Conservation (phyloP, 192 early-diverging fungal species). For the Ambispora gerdemannii region DNA sequence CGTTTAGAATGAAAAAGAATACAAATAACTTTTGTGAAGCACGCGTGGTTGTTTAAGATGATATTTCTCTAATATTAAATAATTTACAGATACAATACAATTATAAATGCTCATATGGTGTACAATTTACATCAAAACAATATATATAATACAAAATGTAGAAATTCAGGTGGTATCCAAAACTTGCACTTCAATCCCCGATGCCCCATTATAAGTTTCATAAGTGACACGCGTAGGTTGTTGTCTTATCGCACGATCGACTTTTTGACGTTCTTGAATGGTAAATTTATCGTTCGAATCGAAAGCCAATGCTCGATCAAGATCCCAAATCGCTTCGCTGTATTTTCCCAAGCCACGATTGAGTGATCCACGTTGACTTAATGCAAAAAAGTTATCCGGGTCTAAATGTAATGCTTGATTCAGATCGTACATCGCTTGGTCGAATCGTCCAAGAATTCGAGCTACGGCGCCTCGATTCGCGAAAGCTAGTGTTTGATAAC, state of each 20-base stretch:
- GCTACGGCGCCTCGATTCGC: background rate
- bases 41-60: too few relatives aligned
- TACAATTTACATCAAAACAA: too few relatives aligned
- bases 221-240: too few relatives aligned
- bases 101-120: too few relatives aligned
- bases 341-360: background rate
- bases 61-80: too few relatives aligned
- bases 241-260: background rate
- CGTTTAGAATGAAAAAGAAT: too few relatives aligned
- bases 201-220: too few relatives aligned
- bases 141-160: too few relatives aligned
- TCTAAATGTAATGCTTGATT: background rate
- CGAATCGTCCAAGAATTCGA: background rate
- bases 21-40: too few relatives aligned
- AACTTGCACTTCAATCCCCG: too few relatives aligned
- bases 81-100: too few relatives aligned
- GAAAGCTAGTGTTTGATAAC: background rate
- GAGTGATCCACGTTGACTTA: slow-evolving; percentile 8
- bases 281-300: background rate
- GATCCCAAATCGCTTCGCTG: slow-evolving; percentile 6
- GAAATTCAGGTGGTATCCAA: too few relatives aligned
- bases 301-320: slow-evolving; percentile 11
- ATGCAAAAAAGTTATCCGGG: slow-evolving; percentile 12
- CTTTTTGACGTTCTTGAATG: background rate
- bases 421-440: slow-evolving; percentile 4